These are phyloP conservation scores for Candida gorgasii DNA, from an alignment of 805 yeast genomes.

Conservation along the genomic window DNA sequence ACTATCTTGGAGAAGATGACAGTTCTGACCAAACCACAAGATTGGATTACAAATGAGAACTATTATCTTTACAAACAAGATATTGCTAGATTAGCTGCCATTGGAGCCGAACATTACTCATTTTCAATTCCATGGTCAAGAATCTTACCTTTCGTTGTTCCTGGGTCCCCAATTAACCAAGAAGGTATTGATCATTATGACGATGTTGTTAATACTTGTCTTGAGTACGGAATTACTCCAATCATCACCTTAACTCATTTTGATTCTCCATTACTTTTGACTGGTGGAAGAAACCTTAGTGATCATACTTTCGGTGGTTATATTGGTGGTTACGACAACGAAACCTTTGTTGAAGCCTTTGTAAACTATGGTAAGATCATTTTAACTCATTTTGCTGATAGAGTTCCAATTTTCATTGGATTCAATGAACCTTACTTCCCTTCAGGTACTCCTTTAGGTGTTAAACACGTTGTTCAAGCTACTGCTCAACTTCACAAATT, in stretches of 20 bases:
- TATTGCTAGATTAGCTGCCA: constrained; percentile 28
- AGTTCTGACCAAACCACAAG: constrained; percentile 16
- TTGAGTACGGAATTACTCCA: constrained; percentile 24
- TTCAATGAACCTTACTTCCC: constrained; percentile 31
- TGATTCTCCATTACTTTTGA: constrained; percentile 26
- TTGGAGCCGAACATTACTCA: constrained; percentile 32
- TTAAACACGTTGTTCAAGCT: constrained; percentile 27
- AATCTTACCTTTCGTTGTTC: constrained; percentile 30
- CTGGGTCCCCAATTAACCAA: constrained; percentile 30
- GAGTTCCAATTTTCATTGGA: constrained; percentile 32
- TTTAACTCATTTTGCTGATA: constrained; percentile 28
- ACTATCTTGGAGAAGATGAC: constrained; percentile 26
- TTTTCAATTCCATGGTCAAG: constrained; percentile 37
- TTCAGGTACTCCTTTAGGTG: constrained; percentile 20
- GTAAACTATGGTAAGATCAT: constrained; percentile 31
- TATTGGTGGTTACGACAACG: constrained; percentile 24
- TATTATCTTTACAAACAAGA: constrained; percentile 35
- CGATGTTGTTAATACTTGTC: constrained; percentile 21
- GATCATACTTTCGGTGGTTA: constrained; percentile 7
- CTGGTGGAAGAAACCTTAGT: not conserved
- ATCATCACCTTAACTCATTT: constrained; percentile 35
- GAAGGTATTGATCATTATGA: constrained; percentile 27
- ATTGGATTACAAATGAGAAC: constrained; percentile 28
- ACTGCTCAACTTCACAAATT: constrained; percentile 23
- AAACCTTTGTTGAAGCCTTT: constrained; percentile 30